Conservation (phyloP, 345 rosid genomes). For the Garcia nutans region DNA sequence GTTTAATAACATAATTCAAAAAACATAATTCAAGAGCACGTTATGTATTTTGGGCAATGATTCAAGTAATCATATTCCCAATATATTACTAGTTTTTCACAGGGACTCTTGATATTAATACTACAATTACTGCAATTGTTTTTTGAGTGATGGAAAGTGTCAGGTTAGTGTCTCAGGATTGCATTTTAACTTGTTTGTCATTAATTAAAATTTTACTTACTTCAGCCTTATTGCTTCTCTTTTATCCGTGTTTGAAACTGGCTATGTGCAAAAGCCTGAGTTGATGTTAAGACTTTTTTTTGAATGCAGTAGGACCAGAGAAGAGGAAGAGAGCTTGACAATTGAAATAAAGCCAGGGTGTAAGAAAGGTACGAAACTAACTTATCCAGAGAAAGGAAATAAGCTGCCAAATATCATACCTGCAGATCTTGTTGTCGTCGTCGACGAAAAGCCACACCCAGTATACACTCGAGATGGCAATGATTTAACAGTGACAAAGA, state of each 20-base stretch:
- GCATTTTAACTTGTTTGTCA: background rate
- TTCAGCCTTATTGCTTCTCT: no score
- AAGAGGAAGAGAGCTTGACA: slow-evolving; percentile 24
- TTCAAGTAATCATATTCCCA: background rate
- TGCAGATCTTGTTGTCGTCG: slow-evolving; percentile 23
- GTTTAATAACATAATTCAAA: no score
- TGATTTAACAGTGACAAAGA: slow-evolving; percentile 22
- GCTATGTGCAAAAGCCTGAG: no score
- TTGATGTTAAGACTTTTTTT: background rate
- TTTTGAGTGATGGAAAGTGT: background rate
- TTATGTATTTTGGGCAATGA: background rate
- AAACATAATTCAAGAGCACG: no score
- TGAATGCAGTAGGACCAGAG: slow-evolving; percentile 17
- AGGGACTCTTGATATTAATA: background rate
- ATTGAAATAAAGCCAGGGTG: slow-evolving; percentile 31
- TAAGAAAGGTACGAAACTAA: slow-evolving; percentile 34
- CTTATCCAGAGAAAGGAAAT: slow-evolving; percentile 29
- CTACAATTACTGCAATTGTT: background rate
- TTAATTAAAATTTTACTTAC: no score
- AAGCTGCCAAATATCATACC: slow-evolving; percentile 16
- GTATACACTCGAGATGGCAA: slow-evolving; percentile 24
- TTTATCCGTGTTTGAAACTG: no score
- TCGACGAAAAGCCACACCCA: slow-evolving; percentile 27
- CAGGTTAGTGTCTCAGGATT: background rate
- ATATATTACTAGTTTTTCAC: background rate